A percentile compares a stretch with the other conserved stretches of the same genome.
These are phyloP conservation scores for Didymosphaeria variabile DNA, from an alignment of 2,329 filamentous ascomycete species.

Conservation along the genomic window DNA sequence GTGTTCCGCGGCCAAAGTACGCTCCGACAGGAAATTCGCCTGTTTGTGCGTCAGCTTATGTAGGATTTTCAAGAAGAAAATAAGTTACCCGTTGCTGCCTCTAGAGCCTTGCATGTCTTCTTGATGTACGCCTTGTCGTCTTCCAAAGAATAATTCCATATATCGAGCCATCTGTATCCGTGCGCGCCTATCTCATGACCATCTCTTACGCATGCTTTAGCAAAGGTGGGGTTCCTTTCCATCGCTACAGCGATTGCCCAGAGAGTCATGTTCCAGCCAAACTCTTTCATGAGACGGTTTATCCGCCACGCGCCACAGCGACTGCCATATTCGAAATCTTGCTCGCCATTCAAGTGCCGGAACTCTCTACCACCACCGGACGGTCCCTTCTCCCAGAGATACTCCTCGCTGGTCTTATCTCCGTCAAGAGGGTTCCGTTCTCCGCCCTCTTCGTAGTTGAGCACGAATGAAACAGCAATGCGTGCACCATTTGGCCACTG, in stretches of 20 bases:
- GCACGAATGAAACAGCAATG: conserved; percentile 42
- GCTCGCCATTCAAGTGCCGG: conserved; percentile 57
- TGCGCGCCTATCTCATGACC: conserved; percentile 60
- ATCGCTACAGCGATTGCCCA: conserved; percentile 60
- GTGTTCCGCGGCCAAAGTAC: conserved; percentile 60
- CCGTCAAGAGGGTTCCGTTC: conserved; percentile 27
- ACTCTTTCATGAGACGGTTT: conserved; percentile 57
- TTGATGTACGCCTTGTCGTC: conserved; percentile 58
- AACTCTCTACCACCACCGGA: conserved; percentile 33
- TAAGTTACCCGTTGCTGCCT: conserved; percentile 38
- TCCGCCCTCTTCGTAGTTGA: conserved; percentile 35
- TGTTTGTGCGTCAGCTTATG: background rate
- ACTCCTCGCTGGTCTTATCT: conserved; percentile 37
- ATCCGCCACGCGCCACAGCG: conserved; percentile 59
- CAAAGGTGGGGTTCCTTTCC: conserved; percentile 58
- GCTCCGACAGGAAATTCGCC: conserved; percentile 57
- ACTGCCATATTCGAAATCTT: conserved; percentile 59
- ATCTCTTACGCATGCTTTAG: conserved; percentile 55
- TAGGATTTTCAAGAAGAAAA: background rate
- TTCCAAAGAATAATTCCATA: conserved; percentile 55
- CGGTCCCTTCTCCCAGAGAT: conserved; percentile 49
- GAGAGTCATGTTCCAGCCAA: conserved; percentile 58
- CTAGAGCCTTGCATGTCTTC: conserved; percentile 47
- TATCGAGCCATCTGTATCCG: conserved; percentile 60
- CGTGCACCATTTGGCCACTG: conserved; percentile 45